phyloP scores from a whole-genome alignment of 139 green algal species.

The Chlorella sp. region DNA sequence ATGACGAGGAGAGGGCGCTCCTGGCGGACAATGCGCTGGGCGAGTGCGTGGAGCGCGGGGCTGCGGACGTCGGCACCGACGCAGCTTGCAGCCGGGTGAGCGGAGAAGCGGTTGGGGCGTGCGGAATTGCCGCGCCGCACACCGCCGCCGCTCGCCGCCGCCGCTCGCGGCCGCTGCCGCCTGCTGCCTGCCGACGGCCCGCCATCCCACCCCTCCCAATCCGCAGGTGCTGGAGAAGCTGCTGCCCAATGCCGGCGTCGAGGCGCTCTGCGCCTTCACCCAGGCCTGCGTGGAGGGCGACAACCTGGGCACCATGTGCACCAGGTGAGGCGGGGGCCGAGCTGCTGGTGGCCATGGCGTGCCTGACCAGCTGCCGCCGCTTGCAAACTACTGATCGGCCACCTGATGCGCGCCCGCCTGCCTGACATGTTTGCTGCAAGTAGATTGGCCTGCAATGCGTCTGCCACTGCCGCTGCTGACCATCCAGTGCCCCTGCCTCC shows the following conservation, averaged over 20 bases:
- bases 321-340: constrained; percentile 21
- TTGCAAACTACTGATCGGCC: background rate
- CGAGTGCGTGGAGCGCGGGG: constrained; percentile 49
- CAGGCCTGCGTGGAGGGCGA: constrained; percentile 36
- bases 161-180: constrained; percentile 21
- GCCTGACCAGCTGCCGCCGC: background rate
- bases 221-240: constrained; percentile 77
- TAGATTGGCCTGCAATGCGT: no score
- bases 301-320: constrained; percentile 40
- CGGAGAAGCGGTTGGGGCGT: constrained; percentile 55
- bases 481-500: no score
- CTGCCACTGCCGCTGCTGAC: no score
- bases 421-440: background rate
- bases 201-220: background rate
- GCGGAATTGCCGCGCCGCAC: constrained; percentile 32
- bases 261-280: constrained; percentile 33
- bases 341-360: background rate
- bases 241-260: constrained; percentile 45
- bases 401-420: background rate
- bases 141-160: no score
- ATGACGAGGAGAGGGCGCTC: constrained; percentile 67
- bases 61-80: constrained; percentile 41
- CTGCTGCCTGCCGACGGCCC: no score
- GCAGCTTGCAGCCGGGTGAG: constrained; percentile 14
- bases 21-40: constrained; percentile 74